Percentiles rank a stretch among this genome's conserved stretches.
Evolutionary conservation across 2,329 filamentous ascomycete species (phyloP).

Genomic region (Colletotrichum filicis): DNA sequence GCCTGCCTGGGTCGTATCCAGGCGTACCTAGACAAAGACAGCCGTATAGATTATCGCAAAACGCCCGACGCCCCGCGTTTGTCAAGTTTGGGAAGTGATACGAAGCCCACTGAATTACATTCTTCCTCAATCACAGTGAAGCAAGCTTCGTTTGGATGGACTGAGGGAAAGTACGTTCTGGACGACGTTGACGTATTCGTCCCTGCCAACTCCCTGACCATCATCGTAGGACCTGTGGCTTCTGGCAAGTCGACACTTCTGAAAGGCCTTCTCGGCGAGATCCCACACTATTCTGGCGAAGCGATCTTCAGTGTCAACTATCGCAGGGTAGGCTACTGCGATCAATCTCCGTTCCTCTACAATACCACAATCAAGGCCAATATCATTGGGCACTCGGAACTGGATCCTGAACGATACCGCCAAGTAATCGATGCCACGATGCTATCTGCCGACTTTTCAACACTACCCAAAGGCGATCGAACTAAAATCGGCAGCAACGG

Average conservation of each 20-base stretch:
- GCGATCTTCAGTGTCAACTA: constrained; percentile 29
- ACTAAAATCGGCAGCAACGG: constrained; percentile 54
- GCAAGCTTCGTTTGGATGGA: constrained; percentile 46
- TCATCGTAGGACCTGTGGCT: constrained; percentile 52
- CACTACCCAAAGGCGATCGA: constrained; percentile 47
- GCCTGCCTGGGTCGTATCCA: constrained; percentile 49
- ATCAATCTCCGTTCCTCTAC: constrained; percentile 45
- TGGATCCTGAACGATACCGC: constrained; percentile 45
- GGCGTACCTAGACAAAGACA: constrained; percentile 46
- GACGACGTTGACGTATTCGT: constrained; percentile 45
- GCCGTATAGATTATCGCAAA: constrained; percentile 36
- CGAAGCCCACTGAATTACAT: not conserved
- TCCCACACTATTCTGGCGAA: constrained; percentile 35
- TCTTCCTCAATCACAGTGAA: not conserved
- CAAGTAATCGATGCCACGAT: constrained; percentile 48
- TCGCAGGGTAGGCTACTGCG: constrained; percentile 43
- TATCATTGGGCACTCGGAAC: constrained; percentile 47
- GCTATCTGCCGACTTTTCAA: constrained; percentile 44
- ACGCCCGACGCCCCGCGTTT: not conserved
- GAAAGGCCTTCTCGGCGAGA: constrained; percentile 48
- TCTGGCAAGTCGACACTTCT: constrained; percentile 53
- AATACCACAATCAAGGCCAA: constrained; percentile 51
- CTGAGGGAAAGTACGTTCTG: constrained; percentile 40
- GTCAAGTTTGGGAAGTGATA: not conserved
- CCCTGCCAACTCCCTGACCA: constrained; percentile 44